phyloP scores from a whole-genome alignment of 139 green algal genomes.

The Yamagishiella unicocca region DNA sequence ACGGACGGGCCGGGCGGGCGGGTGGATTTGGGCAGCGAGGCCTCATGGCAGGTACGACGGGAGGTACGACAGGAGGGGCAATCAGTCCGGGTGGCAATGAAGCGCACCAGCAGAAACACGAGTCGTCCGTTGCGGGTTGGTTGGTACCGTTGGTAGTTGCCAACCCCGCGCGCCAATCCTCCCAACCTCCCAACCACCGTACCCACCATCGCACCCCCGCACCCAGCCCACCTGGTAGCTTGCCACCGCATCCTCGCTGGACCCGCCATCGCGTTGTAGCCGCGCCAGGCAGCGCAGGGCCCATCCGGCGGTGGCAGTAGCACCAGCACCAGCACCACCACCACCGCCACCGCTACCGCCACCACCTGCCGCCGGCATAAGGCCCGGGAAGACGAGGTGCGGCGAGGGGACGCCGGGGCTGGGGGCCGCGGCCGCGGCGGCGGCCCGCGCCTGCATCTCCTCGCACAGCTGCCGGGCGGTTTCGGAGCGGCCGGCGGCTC shows the following conservation, averaged over 20 bases:
- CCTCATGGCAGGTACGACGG: neutral
- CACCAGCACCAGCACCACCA: neutral
- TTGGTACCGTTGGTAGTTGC: too few relatives aligned
- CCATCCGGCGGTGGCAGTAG: slow-evolving; percentile 22
- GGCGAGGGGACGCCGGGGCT: neutral
- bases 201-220: neutral
- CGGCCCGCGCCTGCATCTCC: slow-evolving; percentile 44
- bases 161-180: too few relatives aligned
- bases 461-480: slow-evolving; percentile 55
- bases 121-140: too few relatives aligned
- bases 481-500: slow-evolving; percentile 26
- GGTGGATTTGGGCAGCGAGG: too few relatives aligned
- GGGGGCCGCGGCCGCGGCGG: neutral
- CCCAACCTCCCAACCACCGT: neutral
- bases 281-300: slow-evolving; percentile 33
- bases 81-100: too few relatives aligned
- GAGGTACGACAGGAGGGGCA: neutral
- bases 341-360: neutral
- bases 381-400: neutral
- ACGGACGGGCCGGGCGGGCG: too few relatives aligned
- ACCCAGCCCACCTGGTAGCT: slow-evolving; percentile 35
- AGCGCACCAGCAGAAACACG: too few relatives aligned
- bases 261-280: slow-evolving; percentile 28
- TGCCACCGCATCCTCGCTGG: slow-evolving; percentile 1
- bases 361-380: neutral